Evolutionary conservation across 805 yeast genomes (phyloP).

Genomic region (Candida patagonica): DNA sequence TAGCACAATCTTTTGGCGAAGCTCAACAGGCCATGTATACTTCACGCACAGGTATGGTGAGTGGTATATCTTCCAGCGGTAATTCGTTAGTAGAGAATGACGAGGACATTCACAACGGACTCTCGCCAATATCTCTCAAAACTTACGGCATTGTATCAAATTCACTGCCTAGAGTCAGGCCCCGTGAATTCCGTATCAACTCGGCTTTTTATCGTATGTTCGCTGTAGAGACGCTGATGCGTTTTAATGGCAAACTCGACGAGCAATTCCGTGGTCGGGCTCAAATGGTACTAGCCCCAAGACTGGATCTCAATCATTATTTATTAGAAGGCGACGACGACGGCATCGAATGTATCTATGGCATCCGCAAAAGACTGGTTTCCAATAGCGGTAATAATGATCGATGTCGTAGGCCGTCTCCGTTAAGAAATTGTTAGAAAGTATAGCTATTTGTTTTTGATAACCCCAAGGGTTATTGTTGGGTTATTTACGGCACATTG

Average conservation of each 20-base stretch:
- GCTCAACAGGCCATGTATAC: conserved; percentile 17
- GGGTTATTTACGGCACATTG: no score
- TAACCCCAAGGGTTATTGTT: no score
- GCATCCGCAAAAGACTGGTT: conserved; percentile 20
- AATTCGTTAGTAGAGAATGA: no score
- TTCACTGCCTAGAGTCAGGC: conserved; percentile 21
- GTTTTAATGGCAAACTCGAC: conserved; percentile 26
- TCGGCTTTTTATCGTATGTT: conserved; percentile 27
- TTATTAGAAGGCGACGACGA: conserved; percentile 13
- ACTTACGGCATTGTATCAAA: conserved; percentile 26
- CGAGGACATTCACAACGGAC: conserved; percentile 17
- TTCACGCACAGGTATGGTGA: conserved; percentile 16
- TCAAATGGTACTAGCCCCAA: conserved; percentile 25
- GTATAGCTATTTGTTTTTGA: no score
- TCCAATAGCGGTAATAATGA: conserved; percentile 6
- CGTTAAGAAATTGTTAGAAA: no score
- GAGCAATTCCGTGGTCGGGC: conserved; percentile 26
- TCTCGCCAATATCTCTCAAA: conserved; percentile 15
- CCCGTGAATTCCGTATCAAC: conserved; percentile 28
- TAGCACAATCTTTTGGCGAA: conserved; percentile 17
- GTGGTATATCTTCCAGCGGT: conserved; percentile 19
- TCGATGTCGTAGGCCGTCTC: not conserved
- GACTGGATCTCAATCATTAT: conserved; percentile 13
- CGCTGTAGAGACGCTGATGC: conserved; percentile 28
- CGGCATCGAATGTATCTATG: conserved; percentile 16